Conservation (phyloP, 352 stramenopile genomes). For the Aphanomyces stellatus region DNA sequence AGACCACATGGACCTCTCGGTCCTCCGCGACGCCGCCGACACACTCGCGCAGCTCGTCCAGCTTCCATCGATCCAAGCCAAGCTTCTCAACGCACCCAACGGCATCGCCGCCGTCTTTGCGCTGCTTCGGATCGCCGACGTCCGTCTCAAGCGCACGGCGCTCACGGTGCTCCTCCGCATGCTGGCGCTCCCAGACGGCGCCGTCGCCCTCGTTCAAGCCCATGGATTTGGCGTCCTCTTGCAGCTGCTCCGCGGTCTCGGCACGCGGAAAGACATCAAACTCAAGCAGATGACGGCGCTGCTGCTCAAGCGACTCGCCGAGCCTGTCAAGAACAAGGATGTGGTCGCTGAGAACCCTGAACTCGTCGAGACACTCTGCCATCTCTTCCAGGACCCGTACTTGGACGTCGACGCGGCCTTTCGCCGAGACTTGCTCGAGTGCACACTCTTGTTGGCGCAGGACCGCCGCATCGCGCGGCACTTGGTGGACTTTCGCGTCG, state of each 20-base stretch:
- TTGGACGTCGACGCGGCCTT: constrained; percentile 52
- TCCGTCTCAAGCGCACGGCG: constrained; percentile 38
- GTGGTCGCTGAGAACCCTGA: constrained; percentile 53
- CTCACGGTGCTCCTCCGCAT: constrained; percentile 56
- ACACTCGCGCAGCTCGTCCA: constrained; percentile 45
- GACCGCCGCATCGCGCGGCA: constrained; percentile 46
- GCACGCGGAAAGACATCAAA: constrained; percentile 33
- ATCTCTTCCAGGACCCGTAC: constrained; percentile 53
- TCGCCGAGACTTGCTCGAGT: constrained; percentile 49
- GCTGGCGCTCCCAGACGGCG: constrained; percentile 48
- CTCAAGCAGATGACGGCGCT: constrained; percentile 42
- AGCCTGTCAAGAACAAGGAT: constrained; percentile 39
- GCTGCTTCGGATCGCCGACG: constrained; percentile 42
- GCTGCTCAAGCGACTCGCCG: constrained; percentile 51
- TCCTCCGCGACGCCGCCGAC: constrained; percentile 57
- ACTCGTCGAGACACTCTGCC: constrained; percentile 41
- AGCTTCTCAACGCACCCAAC: constrained; percentile 54
- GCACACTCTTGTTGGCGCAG: constrained; percentile 44
- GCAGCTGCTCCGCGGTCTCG: constrained; percentile 35
- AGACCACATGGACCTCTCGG: constrained; percentile 42
- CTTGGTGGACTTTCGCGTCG: constrained; percentile 46
- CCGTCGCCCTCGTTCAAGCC: constrained; percentile 46
- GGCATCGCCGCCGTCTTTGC: constrained; percentile 63
- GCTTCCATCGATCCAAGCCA: constrained; percentile 40
- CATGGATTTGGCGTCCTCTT: constrained; percentile 65